Evolutionary conservation across 169 alveolate genomes (phyloP).

Genomic region (Plasmodium coatneyi): DNA sequence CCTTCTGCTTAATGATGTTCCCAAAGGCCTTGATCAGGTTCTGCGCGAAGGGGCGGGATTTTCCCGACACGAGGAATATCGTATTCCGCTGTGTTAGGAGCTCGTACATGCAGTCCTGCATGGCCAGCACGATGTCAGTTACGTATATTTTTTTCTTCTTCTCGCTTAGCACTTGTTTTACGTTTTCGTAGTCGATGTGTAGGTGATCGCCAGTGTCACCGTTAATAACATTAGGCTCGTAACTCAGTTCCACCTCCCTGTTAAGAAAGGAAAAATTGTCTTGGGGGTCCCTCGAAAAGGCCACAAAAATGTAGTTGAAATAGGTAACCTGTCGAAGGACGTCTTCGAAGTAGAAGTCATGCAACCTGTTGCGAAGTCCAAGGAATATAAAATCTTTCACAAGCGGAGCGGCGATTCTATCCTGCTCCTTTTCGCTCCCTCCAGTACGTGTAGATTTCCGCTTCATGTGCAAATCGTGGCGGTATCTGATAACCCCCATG

Average conservation of each 20-base stretch:
- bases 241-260: neutral
- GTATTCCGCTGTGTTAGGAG: constrained; percentile 18
- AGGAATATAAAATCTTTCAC: constrained; percentile 37
- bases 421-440: neutral
- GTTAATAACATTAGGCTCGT: neutral
- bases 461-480: constrained; percentile 20
- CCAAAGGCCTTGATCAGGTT: constrained; percentile 37
- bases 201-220: neutral
- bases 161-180: constrained; percentile 10
- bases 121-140: constrained; percentile 37
- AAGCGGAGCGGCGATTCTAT: neutral
- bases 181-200: neutral
- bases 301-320: constrained; percentile 45
- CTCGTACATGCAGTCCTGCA: constrained; percentile 33
- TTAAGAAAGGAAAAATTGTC: constrained; percentile 10
- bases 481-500: constrained; percentile 8
- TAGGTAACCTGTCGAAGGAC: neutral
- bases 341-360: constrained; percentile 48
- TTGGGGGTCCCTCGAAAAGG: constrained; percentile 18
- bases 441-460: neutral
- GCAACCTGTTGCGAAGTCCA: constrained; percentile 34
- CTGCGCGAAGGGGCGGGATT: constrained; percentile 72
- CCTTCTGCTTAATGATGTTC: constrained; percentile 50
- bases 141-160: constrained; percentile 56
- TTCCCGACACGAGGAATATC: constrained; percentile 45